phyloP scores from a whole-genome alignment of 768 basidiomycete genomes.

The Omphalotus guepiniiformis region DNA sequence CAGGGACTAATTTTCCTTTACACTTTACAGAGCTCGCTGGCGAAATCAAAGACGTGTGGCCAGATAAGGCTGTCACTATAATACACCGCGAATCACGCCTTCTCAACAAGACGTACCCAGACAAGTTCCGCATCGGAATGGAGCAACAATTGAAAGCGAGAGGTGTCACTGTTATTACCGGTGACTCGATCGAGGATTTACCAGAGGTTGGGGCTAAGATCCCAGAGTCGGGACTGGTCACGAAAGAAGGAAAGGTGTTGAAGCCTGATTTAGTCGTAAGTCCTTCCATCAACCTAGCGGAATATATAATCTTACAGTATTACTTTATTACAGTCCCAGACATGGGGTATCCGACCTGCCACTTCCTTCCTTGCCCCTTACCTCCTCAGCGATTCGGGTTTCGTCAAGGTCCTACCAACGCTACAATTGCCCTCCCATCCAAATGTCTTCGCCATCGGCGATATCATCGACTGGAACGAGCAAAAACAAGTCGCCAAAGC shows the following conservation, averaged over 20 bases:
- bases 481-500: constrained; percentile 56
- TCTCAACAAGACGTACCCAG: constrained; percentile 40
- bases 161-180: constrained; percentile 31
- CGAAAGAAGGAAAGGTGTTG: constrained; percentile 32
- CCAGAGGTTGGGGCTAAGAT: constrained; percentile 18
- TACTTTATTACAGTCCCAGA: not conserved
- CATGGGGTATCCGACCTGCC: constrained; percentile 21
- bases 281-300: not conserved
- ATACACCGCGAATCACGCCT: constrained; percentile 39
- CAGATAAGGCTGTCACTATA: constrained; percentile 35
- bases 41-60: constrained; percentile 19
- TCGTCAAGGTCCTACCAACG: constrained; percentile 51
- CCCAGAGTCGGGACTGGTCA: constrained; percentile 25
- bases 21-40: constrained; percentile 19
- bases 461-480: constrained; percentile 59
- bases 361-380: constrained; percentile 31
- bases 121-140: constrained; percentile 36
- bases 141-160: constrained; percentile 29
- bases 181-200: constrained; percentile 35
- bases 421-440: constrained; percentile 50
- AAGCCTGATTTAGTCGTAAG: constrained; percentile 43
- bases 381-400: constrained; percentile 34
- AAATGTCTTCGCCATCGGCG: constrained; percentile 61
- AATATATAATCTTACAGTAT: no score
- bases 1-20: not conserved